A percentile compares a stretch with the other conserved stretches of the same genome.
These are phyloP conservation scores for Neospermospora avenae DNA, from an alignment of 2,329 filamentous ascomycete genomes.

Conservation along the genomic window DNA sequence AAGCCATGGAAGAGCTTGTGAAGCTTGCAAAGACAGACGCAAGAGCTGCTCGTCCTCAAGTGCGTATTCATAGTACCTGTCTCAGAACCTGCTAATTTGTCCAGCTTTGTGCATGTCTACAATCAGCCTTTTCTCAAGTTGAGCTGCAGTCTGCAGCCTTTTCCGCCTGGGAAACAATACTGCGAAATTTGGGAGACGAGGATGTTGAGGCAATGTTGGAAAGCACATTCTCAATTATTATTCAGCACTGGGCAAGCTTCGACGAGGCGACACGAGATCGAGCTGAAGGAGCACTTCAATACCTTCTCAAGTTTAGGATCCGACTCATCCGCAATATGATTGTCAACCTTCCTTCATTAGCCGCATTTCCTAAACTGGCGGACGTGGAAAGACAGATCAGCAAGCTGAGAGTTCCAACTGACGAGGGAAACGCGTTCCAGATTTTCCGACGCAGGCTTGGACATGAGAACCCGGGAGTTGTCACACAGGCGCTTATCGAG, in stretches of 20 bases:
- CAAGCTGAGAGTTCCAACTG: slow-evolving; percentile 61
- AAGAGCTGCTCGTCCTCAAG: slow-evolving; percentile 80
- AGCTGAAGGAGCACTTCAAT: slow-evolving; percentile 60
- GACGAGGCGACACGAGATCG: slow-evolving; percentile 55
- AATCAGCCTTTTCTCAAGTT: slow-evolving; percentile 74
- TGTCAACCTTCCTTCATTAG: slow-evolving; percentile 74
- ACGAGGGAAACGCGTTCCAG: slow-evolving; percentile 62
- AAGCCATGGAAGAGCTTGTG: slow-evolving; percentile 86
- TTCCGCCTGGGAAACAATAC: slow-evolving; percentile 77
- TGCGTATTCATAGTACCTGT: slow-evolving; percentile 47
- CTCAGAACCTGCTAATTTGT: background rate
- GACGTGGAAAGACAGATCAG: slow-evolving; percentile 65
- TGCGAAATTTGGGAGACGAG: slow-evolving; percentile 70
- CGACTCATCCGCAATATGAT: slow-evolving; percentile 62
- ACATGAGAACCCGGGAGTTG: slow-evolving; percentile 84
- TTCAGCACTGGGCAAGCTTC: slow-evolving; percentile 73
- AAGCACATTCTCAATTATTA: slow-evolving; percentile 84
- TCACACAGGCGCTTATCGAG: slow-evolving; percentile 76
- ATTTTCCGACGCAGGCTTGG: slow-evolving; percentile 71
- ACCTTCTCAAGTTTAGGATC: slow-evolving; percentile 33
- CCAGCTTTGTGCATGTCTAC: slow-evolving; percentile 86
- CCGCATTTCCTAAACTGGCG: slow-evolving; percentile 64
- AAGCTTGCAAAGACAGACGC: slow-evolving; percentile 69
- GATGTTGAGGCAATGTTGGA: slow-evolving; percentile 80
- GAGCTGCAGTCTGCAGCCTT: slow-evolving; percentile 78